Evolutionary conservation across 306 rosid species (phyloP).

Genomic region (Cucumis sativus): DNA sequence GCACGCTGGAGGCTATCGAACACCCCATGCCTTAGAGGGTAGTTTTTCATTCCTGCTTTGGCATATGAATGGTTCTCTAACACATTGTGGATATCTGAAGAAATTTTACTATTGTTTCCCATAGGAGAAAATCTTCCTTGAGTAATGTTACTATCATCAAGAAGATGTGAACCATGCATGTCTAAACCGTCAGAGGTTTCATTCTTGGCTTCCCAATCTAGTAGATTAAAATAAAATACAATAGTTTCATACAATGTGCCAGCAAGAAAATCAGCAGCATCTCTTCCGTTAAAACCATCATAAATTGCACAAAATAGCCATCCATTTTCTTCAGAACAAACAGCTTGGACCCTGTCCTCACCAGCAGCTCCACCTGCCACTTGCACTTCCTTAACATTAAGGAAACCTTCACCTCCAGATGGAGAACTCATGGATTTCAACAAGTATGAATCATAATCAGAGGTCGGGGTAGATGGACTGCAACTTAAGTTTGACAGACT

Average conservation of each 20-base stretch:
- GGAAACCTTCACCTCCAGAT: constrained; percentile 61
- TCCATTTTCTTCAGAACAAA: constrained; percentile 94
- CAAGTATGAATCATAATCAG: constrained; percentile 52
- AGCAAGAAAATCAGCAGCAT: constrained; percentile 96
- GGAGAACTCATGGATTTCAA: constrained; percentile 45
- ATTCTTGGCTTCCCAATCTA: constrained; percentile 42
- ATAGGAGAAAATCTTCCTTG: constrained; percentile 16
- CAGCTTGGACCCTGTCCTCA: constrained; percentile 99
- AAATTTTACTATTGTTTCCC: constrained; percentile 6
- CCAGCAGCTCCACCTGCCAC: constrained; percentile 99
- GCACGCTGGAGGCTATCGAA: constrained; percentile 69
- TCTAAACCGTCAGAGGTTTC: constrained; percentile 21
- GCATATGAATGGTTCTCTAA: constrained; percentile 19
- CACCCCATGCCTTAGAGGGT: constrained; percentile 40
- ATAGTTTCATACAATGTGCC: constrained; percentile 88
- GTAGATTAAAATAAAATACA: constrained; percentile 40
- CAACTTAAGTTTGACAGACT: constrained; percentile 72
- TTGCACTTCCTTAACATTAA: constrained; percentile 68
- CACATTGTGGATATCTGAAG: constrained; percentile 12
- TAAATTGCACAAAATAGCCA: constrained; percentile 97
- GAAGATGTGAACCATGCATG: constrained; percentile 24
- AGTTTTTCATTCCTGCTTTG: constrained; percentile 8
- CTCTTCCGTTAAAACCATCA: constrained; percentile 97
- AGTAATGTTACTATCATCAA: constrained; percentile 14
- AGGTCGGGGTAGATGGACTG: constrained; percentile 55